Evolutionary conservation across 2,329 filamentous ascomycete genomes (phyloP).

Genomic region (Trichoderma citrinoviride): DNA sequence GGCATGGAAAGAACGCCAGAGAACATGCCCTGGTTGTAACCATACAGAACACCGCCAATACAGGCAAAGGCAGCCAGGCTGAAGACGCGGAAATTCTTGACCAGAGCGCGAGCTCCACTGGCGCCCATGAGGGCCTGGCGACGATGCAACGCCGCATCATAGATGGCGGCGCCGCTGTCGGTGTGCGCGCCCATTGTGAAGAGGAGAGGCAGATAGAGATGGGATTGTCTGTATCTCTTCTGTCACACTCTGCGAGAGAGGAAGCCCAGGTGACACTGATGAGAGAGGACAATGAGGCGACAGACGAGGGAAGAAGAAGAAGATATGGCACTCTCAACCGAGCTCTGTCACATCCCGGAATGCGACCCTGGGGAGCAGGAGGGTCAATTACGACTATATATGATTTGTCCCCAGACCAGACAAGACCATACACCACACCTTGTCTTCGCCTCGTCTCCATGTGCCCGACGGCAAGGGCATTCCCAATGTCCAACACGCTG

Average conservation of each 20-base stretch:
- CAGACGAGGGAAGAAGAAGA: background rate
- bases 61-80: slow-evolving; percentile 61
- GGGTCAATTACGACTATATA: slow-evolving; percentile 16
- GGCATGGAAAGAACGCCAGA: slow-evolving; percentile 62
- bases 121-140: slow-evolving; percentile 54
- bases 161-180: slow-evolving; percentile 28
- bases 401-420: slow-evolving; percentile 3
- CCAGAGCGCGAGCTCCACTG: slow-evolving; percentile 49
- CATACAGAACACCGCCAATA: slow-evolving; percentile 61
- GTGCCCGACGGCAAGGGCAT: slow-evolving; percentile 15
- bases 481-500: background rate
- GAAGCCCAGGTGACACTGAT: background rate
- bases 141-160: slow-evolving; percentile 52
- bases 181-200: slow-evolving; percentile 23
- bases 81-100: slow-evolving; percentile 61
- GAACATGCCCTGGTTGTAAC: slow-evolving; percentile 67
- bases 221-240: background rate
- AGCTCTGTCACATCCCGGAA: slow-evolving; percentile 18
- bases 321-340: slow-evolving; percentile 3
- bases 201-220: background rate
- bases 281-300: background rate
- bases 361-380: slow-evolving; percentile 10
- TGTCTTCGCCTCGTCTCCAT: background rate
- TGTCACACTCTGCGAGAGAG: background rate
- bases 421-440: background rate